Evolutionary conservation across 2,329 filamentous ascomycete genomes (phyloP), one percentile per base, ranked within the genome.

Genomic region (Juglanconis sp.): DNA sequence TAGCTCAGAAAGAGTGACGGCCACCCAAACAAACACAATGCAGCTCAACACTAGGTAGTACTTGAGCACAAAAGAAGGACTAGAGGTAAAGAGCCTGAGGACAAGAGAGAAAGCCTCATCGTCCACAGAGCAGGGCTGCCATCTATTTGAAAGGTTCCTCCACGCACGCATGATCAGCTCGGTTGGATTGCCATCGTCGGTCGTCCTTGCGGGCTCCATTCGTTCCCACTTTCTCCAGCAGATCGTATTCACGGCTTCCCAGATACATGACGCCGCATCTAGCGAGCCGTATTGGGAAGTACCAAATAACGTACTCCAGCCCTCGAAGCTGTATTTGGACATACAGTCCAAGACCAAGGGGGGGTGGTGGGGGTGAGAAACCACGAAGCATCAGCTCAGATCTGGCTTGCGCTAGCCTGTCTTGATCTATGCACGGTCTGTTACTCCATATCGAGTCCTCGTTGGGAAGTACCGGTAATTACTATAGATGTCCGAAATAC

Each of bases 61-160:
- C 57, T 44, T 56, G 47, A 49, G 49, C 60, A 56, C 42, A 61
- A 63, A 64, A 55, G 62, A 64, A 44, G 44, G 62, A 64, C 53
- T 62, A 44, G 9, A 51, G 31, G 46, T 57, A 38, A 56, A 62
- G 56, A 50, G 47, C 59, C 60, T 64, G 62, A 24, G 35, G 49
- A 34, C 17, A 44, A 15, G 47, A 31, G 44, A 31, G 31, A 38
- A 44, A 53, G 57, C 46, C 17, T 40, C 31, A 34, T 10, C 42
- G 24, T 7, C 10, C 30, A 9, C 13, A 4, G 57, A 34, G 57
- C 49, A 49, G 32, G 31, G 40, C 32, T 47, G 36, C 32, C 38
- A 31, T 35, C 15, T 60, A 56, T 60, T 53, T 62, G 57, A 60
- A 51, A 24, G 17, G n/a, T 6, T 53, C 47, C 9, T 10, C 47